Evolutionary conservation across 768 basidiomycete species (phyloP), one percentile per base, ranked within the genome.

Genomic region (Mycena indigotica): DNA sequence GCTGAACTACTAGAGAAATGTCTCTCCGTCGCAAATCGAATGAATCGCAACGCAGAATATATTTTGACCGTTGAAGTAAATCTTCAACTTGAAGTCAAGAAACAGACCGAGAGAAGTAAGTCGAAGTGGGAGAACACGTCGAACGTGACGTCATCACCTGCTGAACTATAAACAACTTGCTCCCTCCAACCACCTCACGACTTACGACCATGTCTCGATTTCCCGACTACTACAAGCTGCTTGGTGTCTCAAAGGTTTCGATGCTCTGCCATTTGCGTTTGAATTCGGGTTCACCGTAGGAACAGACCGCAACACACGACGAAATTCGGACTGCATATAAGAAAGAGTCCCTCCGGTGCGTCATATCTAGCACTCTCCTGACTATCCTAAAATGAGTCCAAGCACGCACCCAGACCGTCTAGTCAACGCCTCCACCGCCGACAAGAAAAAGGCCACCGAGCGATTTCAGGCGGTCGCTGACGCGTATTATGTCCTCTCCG

Each of bases 381-480:
- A 21, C 35, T 51, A 28, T 48, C 45, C 10, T 23, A 30, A 19
- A 50, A 40, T 45, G 44, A 8, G 46, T 57, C 25, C 52, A 60
- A 94, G 89, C 72, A 95, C 92, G 1, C 95, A 97, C 70, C 95
- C 95, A 3, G 95, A 97, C 70, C 78, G 95, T 62, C 75, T 95
- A 23, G 77, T 76, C 17, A 89, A 86, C 58, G 90, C 85, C 3
- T 84, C 84, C 3, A 78, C 84, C 19, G 77, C 78, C n/a, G 89
- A 95, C 71, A 89, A 82, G 72, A 82, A 81, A 65, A 69, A 66
- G 15, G 87, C 94, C 0, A 97, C 95, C 2, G 93, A 94, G 71
- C 17, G 26, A 25, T 54, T 60, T 1, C 68, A 89, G 89, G 85
- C 89, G 6, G 87, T 97, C 61, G 93, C 95, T 52, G 95, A 97